Conservation (phyloP, 768 basidiomycete species). For the Rhodotorula sphaerocarpa region DNA sequence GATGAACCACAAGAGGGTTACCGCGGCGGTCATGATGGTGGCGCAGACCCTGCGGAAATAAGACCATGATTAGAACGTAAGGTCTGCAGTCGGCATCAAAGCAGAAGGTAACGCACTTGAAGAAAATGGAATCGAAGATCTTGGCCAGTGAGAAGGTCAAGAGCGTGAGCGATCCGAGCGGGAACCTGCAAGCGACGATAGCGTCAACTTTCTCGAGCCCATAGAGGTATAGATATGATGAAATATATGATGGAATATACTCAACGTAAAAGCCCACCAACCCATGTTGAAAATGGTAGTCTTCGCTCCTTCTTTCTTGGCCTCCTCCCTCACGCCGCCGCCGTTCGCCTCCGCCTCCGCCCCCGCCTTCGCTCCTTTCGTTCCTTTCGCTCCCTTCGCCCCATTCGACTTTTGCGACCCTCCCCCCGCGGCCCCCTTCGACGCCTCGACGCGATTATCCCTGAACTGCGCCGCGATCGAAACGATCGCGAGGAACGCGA, state of each 20-base stretch:
- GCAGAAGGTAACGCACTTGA: constrained; percentile 24
- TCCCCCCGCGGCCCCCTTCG: too few relatives aligned
- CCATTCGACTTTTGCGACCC: too few relatives aligned
- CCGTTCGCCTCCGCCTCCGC: too few relatives aligned
- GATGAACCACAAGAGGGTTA: constrained; percentile 31
- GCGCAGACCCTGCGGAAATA: constrained; percentile 24
- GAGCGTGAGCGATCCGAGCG: constrained; percentile 37
- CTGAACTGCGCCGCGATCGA: constrained; percentile 21
- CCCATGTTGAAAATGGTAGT: constrained; percentile 34
- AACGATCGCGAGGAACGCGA: constrained; percentile 34
- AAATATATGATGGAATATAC: too few relatives aligned
- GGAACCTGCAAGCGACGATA: constrained; percentile 2
- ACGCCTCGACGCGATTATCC: too few relatives aligned
- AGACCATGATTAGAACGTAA: too few relatives aligned
- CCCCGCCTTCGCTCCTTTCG: too few relatives aligned
- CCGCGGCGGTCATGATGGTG: constrained; percentile 36
- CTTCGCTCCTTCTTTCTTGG: not conserved
- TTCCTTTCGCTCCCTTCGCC: too few relatives aligned
- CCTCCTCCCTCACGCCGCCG: too few relatives aligned
- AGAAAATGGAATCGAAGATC: constrained; percentile 37
- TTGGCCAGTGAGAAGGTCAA: constrained; percentile 37
- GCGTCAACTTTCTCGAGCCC: too few relatives aligned
- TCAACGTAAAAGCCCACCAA: constrained; percentile 16
- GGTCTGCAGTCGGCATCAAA: not conserved
- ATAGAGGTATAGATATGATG: too few relatives aligned